A percentile compares a stretch with the other conserved stretches of the same genome.
phyloP scores from a whole-genome alignment of 148 eudicot genomes.

The Cornus suecica region DNA sequence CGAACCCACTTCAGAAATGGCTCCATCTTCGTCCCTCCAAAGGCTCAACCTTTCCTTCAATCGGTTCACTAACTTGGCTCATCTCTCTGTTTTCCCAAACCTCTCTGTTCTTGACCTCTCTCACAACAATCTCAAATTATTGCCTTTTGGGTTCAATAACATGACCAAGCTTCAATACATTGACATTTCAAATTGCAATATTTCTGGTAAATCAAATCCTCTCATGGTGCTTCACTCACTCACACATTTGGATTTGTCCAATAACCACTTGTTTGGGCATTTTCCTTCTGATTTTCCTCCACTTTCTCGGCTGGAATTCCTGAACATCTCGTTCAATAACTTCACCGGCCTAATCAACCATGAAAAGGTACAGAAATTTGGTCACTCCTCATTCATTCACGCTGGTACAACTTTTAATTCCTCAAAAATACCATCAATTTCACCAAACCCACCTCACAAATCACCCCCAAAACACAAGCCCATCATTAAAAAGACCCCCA shows the following conservation, averaged over 20 bases:
- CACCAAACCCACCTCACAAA: slow-evolving; percentile 21
- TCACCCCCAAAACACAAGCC: slow-evolving; percentile 18
- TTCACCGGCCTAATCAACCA: slow-evolving; percentile 40
- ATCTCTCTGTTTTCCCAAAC: slow-evolving; percentile 42
- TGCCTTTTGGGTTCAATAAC: slow-evolving; percentile 45
- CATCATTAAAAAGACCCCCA: slow-evolving; percentile 10
- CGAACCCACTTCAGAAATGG: slow-evolving; percentile 12
- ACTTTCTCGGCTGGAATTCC: slow-evolving; percentile 37
- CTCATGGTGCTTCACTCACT: slow-evolving; percentile 38
- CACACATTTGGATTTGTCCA: slow-evolving; percentile 57
- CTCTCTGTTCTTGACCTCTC: slow-evolving; percentile 62
- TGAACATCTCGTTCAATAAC: slow-evolving; percentile 75
- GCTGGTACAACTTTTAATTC: slow-evolving; percentile 42
- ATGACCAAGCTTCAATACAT: slow-evolving; percentile 44
- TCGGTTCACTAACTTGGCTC: slow-evolving; percentile 58
- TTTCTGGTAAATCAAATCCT: slow-evolving; percentile 45
- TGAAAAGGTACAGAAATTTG: slow-evolving; percentile 33
- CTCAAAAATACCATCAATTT: background rate
- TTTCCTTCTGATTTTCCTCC: slow-evolving; percentile 73
- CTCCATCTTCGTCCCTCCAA: slow-evolving; percentile 33
- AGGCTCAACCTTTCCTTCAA: slow-evolving; percentile 53
- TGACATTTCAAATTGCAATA: slow-evolving; percentile 58
- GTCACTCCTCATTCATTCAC: slow-evolving; percentile 51
- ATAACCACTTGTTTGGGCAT: slow-evolving; percentile 47
- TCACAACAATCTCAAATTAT: slow-evolving; percentile 41